These are phyloP conservation scores for Didymella exigua DNA, from an alignment of 2,329 filamentous ascomycete species.

Conservation along the genomic window DNA sequence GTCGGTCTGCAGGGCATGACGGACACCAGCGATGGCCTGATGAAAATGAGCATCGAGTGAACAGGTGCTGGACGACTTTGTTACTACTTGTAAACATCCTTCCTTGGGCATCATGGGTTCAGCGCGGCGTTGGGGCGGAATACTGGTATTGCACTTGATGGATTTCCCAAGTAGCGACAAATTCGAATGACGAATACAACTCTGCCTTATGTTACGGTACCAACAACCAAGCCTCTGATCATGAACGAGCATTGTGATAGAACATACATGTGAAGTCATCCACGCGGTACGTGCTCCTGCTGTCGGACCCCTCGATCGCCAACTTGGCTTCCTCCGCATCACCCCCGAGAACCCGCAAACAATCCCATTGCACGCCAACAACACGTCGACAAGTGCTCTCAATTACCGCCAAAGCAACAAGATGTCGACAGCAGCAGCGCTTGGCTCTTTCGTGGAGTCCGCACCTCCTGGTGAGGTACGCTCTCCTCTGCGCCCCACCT, in stretches of 20 bases:
- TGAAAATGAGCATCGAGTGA: slow-evolving; percentile 96
- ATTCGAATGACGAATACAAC: not conserved
- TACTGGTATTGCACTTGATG: not conserved
- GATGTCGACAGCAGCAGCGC: slow-evolving; percentile 48
- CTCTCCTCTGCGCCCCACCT: slow-evolving; percentile 17
- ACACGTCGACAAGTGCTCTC: not conserved
- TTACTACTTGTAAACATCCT: slow-evolving; percentile 4
- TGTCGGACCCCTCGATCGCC: slow-evolving; percentile 27
- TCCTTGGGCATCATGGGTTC: slow-evolving; percentile 8
- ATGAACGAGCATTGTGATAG: not conserved
- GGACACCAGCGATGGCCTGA: slow-evolving; percentile 92
- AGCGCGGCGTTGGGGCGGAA: slow-evolving; percentile 37
- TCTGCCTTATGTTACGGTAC: not conserved
- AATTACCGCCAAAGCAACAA: not conserved
- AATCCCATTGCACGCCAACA: slow-evolving; percentile 15
- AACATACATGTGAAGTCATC: not conserved
- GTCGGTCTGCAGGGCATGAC: slow-evolving; percentile 81
- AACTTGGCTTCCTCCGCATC: slow-evolving; percentile 33
- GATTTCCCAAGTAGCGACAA: slow-evolving; percentile 5
- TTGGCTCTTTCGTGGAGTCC: slow-evolving; percentile 84
- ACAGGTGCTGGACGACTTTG: not conserved
- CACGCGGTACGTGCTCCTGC: slow-evolving; percentile 19
- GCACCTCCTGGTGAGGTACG: slow-evolving; percentile 94
- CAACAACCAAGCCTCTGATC: not conserved
- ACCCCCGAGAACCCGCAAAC: slow-evolving; percentile 12